phyloP scores from a whole-genome alignment of 352 stramenopile species.

The Globisporangium heterothallicum region DNA sequence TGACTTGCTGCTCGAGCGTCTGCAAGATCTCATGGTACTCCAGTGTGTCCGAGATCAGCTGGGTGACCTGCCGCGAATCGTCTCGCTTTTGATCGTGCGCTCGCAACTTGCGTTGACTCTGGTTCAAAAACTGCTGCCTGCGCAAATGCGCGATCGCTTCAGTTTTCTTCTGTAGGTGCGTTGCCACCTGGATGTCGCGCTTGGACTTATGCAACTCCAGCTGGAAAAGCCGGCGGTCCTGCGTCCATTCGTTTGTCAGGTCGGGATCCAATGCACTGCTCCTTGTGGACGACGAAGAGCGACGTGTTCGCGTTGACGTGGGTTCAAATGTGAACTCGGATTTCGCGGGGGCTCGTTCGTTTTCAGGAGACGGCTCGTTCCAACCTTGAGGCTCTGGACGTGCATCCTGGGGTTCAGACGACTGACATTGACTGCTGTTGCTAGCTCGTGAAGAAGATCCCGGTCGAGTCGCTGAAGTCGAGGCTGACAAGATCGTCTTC shows the following conservation, averaged over 20 bases:
- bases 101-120: conserved; percentile 36
- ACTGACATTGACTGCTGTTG: conserved; percentile 10
- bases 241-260: conserved; percentile 30
- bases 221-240: conserved; percentile 31
- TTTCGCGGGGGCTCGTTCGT: not conserved
- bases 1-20: conserved; percentile 33
- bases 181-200: conserved; percentile 29
- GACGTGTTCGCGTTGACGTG: conserved; percentile 16
- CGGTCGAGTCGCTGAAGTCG: not conserved
- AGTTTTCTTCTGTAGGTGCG: conserved; percentile 30
- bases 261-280: conserved; percentile 1
- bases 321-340: conserved; percentile 27
- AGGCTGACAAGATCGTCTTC: too few species aligned
- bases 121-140: conserved; percentile 29
- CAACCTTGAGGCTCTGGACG: too few species aligned
- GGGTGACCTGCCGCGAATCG: conserved; percentile 26
- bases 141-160: conserved; percentile 35
- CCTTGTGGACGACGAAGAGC: conserved; percentile 1
- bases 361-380: not conserved
- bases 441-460: too few species aligned
- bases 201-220: conserved; percentile 41
- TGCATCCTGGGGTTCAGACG: not conserved
- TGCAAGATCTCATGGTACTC: conserved; percentile 46
- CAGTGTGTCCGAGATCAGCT: conserved; percentile 42
- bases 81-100: conserved; percentile 22